Conservation (phyloP, 148 eudicot species). For the Talinum fruticosum region DNA sequence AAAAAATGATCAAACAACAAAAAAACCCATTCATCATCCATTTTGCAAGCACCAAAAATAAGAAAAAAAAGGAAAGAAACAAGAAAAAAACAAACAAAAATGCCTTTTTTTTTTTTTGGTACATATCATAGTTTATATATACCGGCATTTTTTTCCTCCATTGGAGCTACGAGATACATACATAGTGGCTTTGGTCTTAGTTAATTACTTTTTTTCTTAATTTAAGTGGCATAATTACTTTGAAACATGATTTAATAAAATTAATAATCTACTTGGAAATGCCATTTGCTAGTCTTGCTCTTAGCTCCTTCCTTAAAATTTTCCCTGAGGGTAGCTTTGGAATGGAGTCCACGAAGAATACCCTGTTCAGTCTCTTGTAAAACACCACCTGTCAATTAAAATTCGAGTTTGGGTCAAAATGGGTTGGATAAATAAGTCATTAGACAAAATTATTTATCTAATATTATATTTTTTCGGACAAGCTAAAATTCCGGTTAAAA, state of each 20-base stretch:
- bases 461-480: too few species aligned
- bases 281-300: conserved; percentile 73
- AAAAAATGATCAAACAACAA: neutral
- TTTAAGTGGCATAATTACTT: too few species aligned
- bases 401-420: too few species aligned
- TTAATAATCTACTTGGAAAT: conserved; percentile 11
- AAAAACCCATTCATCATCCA: neutral
- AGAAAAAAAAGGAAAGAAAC: neutral
- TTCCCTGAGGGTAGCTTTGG: conserved; percentile 92
- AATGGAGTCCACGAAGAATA: conserved; percentile 67
- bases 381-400: conserved; percentile 63
- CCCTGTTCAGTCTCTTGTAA: conserved; percentile 66
- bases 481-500: too few species aligned
- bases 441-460: too few species aligned
- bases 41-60: neutral
- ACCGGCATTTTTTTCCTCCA: neutral
- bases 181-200: neutral
- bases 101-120: neutral
- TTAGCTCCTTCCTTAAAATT: conserved; percentile 83
- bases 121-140: neutral
- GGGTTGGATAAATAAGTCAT: too few species aligned
- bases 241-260: too few species aligned
- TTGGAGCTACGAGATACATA: neutral
- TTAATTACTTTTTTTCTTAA: too few species aligned
- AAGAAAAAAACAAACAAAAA: neutral